A percentile compares a stretch with the other conserved stretches of the same genome.
Conservation (phyloP, 2,329 filamentous ascomycete genomes). For the Podosphaera xanthii region DNA sequence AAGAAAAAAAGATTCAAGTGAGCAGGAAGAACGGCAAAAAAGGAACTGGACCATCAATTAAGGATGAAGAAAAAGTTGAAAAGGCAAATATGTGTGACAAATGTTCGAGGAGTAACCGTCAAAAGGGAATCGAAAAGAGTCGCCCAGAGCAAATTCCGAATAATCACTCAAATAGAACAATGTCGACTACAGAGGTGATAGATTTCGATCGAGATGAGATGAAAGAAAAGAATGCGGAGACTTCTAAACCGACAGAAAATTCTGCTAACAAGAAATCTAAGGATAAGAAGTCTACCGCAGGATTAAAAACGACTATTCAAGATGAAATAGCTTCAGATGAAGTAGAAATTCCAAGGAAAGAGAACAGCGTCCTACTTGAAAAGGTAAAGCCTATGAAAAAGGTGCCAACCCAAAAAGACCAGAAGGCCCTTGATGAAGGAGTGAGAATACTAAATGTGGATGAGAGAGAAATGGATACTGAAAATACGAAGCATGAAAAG, state of each 20-base stretch:
- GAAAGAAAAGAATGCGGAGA: constrained; percentile 1
- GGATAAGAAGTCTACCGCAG: background rate
- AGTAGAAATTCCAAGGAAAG: background rate
- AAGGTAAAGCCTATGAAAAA: background rate
- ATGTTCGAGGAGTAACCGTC: background rate
- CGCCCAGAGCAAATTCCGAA: background rate
- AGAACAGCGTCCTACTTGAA: background rate
- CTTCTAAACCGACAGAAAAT: background rate
- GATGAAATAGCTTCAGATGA: background rate
- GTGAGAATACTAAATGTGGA: background rate
- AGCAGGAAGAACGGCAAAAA: background rate
- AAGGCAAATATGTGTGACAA: too few relatives aligned
- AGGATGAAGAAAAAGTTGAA: too few relatives aligned
- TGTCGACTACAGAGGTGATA: background rate
- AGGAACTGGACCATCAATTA: too few relatives aligned
- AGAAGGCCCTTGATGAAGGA: background rate
- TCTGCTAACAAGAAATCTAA: background rate
- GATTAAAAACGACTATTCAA: background rate
- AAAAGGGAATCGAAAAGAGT: background rate
- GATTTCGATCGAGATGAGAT: constrained; percentile 1
- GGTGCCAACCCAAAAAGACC: background rate
- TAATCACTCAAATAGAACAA: background rate
- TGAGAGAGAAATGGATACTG: background rate
- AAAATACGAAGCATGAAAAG: background rate
- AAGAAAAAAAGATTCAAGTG: background rate